Evolutionary conservation across 129 eudicot species (phyloP), one percentile per base, ranked within the genome.

Genomic region (Gnaphalium uliginosum): DNA sequence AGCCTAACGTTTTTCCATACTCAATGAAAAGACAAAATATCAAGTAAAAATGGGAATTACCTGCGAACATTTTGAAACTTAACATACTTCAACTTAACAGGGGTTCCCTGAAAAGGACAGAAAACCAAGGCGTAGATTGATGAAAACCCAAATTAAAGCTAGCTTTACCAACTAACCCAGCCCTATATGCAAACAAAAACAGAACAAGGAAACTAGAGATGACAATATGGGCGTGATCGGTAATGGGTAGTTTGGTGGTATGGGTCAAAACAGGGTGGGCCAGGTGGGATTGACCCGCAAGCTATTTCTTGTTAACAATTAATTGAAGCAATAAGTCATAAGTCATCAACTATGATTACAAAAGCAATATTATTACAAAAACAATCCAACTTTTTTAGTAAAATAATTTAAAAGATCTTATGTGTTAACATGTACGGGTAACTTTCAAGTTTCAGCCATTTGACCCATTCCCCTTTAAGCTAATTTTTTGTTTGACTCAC

Each of bases 51-150:
- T 59, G 0, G 10, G 37, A 32, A 39, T 65, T 77, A 93, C 98
- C 96, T 93, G 83, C 96, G 98, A 59, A 93, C 98, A 82, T 93
- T 93, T 74, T 93, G 98, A 79, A 93, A 94, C 85, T 94, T 94
- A 59, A 94, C 98, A 77, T 94, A 94, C 85, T 94, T 94, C 83
- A 94, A 68, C 56, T 83, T 76, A n/a, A 89, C 86, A 33, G 96
- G 98, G 75, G 87, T 90, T 65, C 97, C 98, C 97, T 94, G 76
- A 61, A 87, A 75, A 56, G 11, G 33, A 83, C 32, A 78, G 2
- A 63, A 56, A 30, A 53, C 37, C 25, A 39, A 50, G 23, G 26
- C 29, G 18, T 35, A 35, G 2, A 57, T 60, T 68, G 43, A 68
- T 3, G 25, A 64, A n/a, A 64, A 29, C 24, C 30, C 23, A 29